A percentile compares a stretch with the other conserved stretches of the same genome.
phyloP scores from a whole-genome alignment of 306 rosid genomes.

The Prosopis cineraria region DNA sequence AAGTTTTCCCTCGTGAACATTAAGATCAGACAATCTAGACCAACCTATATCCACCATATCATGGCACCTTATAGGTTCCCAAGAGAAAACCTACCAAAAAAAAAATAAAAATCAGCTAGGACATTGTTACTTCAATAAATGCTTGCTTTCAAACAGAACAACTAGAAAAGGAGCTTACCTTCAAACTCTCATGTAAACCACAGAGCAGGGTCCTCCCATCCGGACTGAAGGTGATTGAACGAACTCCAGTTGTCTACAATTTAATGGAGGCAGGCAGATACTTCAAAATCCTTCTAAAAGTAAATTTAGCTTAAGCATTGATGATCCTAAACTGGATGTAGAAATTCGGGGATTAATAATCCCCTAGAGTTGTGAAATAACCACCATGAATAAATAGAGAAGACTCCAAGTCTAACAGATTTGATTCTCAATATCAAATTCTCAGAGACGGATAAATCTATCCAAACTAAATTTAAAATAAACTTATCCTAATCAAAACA shows the following conservation, averaged over 20 bases:
- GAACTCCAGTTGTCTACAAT: slow-evolving; percentile 89
- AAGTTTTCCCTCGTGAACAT: slow-evolving; percentile 97
- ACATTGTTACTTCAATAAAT: slow-evolving; percentile 30
- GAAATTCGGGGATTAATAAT: not conserved
- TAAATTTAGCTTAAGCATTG: not conserved
- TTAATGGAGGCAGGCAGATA: slow-evolving; percentile 27
- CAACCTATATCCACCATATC: slow-evolving; percentile 96
- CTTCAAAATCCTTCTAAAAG: not conserved
- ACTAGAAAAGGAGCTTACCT: slow-evolving; percentile 53
- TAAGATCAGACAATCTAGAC: slow-evolving; percentile 96
- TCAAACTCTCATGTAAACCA: slow-evolving; percentile 97
- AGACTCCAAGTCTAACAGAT: not conserved
- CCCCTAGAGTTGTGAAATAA: not conserved
- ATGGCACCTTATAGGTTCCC: slow-evolving; percentile 97
- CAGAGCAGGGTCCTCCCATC: slow-evolving; percentile 98
- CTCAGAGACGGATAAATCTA: not conserved
- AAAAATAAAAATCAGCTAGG: slow-evolving; percentile 36
- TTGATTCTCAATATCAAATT: not conserved
- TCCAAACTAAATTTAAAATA: not conserved
- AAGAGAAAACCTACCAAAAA: slow-evolving; percentile 75
- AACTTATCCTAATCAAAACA: not conserved
- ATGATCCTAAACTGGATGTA: slow-evolving; percentile 12
- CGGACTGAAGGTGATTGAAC: slow-evolving; percentile 86
- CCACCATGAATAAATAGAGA: not conserved
- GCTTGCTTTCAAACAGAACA: slow-evolving; percentile 20